A percentile compares a stretch with the other conserved stretches of the same genome.
Conservation (phyloP, 495 filamentous ascomycete species). For the Xylaria telfairii region DNA sequence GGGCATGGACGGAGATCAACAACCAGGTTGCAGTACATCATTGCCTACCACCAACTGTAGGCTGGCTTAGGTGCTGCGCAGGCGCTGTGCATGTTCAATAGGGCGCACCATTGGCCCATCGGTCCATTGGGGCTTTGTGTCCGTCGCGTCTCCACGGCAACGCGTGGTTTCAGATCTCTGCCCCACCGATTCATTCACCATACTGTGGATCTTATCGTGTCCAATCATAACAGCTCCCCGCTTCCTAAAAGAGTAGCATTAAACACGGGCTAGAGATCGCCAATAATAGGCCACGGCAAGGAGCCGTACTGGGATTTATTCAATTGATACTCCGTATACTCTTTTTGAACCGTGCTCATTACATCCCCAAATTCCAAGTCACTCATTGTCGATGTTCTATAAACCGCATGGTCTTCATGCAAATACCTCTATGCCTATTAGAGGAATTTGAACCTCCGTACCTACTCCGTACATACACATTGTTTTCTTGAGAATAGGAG, state of each 20-base stretch:
- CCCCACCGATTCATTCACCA: constrained; percentile 21
- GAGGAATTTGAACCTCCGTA: too few relatives aligned
- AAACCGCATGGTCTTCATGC: too few relatives aligned
- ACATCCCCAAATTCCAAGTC: too few relatives aligned
- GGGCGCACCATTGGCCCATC: neutral
- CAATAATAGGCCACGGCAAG: neutral
- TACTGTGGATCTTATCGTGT: constrained; percentile 18
- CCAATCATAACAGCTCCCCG: constrained; percentile 36
- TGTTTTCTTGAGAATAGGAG: too few relatives aligned
- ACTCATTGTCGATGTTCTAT: too few relatives aligned
- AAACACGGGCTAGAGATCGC: neutral
- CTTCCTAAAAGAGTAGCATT: constrained; percentile 32
- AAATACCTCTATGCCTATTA: too few relatives aligned
- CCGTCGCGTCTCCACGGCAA: constrained; percentile 23
- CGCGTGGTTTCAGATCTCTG: constrained; percentile 13
- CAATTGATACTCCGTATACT: too few relatives aligned
- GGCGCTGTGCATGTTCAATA: neutral
- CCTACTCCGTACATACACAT: too few relatives aligned
- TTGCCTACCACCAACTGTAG: neutral
- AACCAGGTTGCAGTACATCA: constrained; percentile 1
- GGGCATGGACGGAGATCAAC: constrained; percentile 16
- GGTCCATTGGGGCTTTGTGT: neutral
- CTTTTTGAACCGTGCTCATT: too few relatives aligned
- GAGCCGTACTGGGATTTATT: neutral
- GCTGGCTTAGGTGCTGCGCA: neutral